These are phyloP conservation scores for Tricholoma hemisulphureum DNA, from an alignment of 768 basidiomycete genomes.

Conservation along the genomic window DNA sequence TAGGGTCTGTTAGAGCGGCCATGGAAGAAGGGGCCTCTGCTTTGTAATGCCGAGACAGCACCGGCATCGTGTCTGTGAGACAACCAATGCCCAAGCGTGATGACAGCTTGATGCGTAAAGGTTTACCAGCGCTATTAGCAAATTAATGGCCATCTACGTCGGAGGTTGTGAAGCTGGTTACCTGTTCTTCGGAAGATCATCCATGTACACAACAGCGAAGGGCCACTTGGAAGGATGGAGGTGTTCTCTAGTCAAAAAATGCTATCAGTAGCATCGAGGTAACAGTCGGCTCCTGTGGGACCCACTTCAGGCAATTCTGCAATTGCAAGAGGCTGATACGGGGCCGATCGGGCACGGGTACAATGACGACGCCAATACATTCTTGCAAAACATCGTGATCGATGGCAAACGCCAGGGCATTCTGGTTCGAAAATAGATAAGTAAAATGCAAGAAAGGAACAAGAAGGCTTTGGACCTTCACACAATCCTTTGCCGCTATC, in stretches of 20 bases:
- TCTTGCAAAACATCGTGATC: conserved; percentile 50
- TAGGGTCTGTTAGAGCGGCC: conserved; percentile 36
- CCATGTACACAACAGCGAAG: conserved; percentile 46
- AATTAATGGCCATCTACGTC: conserved; percentile 26
- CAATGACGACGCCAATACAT: conserved; percentile 44
- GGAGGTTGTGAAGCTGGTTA: not conserved
- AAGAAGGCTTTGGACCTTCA: conserved; percentile 30
- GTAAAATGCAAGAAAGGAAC: not conserved
- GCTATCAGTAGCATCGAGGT: not conserved
- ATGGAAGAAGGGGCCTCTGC: conserved; percentile 31
- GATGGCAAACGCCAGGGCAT: conserved; percentile 42
- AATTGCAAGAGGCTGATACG: conserved; percentile 41
- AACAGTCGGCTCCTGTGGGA: conserved; percentile 10
- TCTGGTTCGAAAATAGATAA: conserved; percentile 17
- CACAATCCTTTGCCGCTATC: conserved; percentile 38
- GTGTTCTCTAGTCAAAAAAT: conserved; percentile 31
- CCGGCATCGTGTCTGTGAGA: conserved; percentile 34
- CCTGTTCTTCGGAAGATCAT: conserved; percentile 46
- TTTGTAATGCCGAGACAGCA: conserved; percentile 41
- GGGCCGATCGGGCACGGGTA: conserved; percentile 32
- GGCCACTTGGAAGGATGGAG: conserved; percentile 53
- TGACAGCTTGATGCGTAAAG: conserved; percentile 43
- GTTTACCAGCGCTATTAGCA: conserved; percentile 39
- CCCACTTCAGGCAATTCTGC: conserved; percentile 39
- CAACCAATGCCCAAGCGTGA: conserved; percentile 39